Base-by-base conservation (phyloP, 164 flowering plant species). In the Platanus orientalis region DNA sequence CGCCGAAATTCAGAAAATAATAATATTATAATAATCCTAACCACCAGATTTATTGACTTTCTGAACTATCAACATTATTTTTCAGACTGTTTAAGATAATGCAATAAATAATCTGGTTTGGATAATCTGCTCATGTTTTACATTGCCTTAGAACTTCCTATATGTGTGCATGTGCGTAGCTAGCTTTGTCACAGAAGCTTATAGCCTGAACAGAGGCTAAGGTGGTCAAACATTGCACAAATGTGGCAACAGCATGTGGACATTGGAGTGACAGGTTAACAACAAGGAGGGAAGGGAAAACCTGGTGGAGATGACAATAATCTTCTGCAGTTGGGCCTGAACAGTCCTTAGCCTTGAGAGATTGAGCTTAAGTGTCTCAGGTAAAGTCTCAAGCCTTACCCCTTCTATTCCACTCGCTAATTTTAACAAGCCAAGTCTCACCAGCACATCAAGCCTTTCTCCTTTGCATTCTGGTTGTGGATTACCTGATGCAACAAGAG, bases 401-500 rank as follows among this genome's bases (percentile, higher is more conserved):
- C 96, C 99, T 62, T 84, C 72, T 16, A 92, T 71, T n/a, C 73
- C 75, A 71, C 74, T 76, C 0, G 76, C 97, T 69, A 88, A 64
- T 78, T 88, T 85, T 60, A 92, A 51, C 76, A 92, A 77, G 28
- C 97, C 97, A 68, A 92, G 80, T 82, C 99, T 83, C 78, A 92
- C 83, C 36, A 72, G 24, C 52, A 86, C 61, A 76, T 90, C 97
- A 61, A 85, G 69, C 71, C 49, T 81, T 67, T 83, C 97, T 61
- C 99, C 99, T 12, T 62, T 81, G 77, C 99, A 90, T 70, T 83
- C 92, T 32, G 80, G 75, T 60, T 73, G 76, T 54, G 71, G 72
- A 58, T 72, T 65, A 69, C 69, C 90, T 80, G 81, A 58, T 47
- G 63, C 70, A 45, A 45, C 32, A 45, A 56, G 19, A 54, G 23